phyloP scores from a whole-genome alignment of 768 basidiomycete species.

The Termitomyces sp. region DNA sequence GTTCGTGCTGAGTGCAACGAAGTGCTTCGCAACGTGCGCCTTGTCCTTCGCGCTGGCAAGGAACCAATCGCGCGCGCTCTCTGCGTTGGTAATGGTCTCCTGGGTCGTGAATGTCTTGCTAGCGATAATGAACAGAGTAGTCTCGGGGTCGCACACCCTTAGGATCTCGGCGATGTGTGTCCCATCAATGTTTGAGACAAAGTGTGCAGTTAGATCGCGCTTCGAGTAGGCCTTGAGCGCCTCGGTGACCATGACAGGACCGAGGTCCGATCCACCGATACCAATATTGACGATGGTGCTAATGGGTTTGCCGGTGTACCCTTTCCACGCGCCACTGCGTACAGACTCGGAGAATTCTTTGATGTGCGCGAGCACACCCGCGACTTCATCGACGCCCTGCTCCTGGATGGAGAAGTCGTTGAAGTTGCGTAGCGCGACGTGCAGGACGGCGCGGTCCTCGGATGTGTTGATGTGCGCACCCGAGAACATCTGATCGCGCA shows the following conservation, averaged over 20 bases:
- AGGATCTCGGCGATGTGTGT: conserved; percentile 93
- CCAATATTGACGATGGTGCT: conserved; percentile 97
- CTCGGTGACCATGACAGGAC: conserved; percentile 99
- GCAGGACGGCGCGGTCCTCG: conserved; percentile 95
- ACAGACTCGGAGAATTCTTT: conserved; percentile 84
- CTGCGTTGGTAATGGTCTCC: conserved; percentile 99
- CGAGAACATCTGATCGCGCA: conserved; percentile 89
- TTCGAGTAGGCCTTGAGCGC: conserved; percentile 92
- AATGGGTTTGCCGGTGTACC: conserved; percentile 95
- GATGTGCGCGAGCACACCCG: conserved; percentile 84
- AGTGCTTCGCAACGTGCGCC: conserved; percentile 95
- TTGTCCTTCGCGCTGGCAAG: conserved; percentile 77
- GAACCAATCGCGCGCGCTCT: conserved; percentile 95
- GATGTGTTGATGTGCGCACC: conserved; percentile 99
- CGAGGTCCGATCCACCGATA: conserved; percentile 96
- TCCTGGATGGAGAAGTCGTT: conserved; percentile 77
- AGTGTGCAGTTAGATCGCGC: conserved; percentile 81
- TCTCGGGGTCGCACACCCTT: conserved; percentile 78
- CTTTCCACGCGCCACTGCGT: conserved; percentile 88
- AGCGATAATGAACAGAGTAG: conserved; percentile 97
- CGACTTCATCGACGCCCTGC: conserved; percentile 78
- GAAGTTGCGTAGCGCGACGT: conserved; percentile 86
- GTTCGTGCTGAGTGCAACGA: conserved; percentile 97
- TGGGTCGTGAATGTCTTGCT: conserved; percentile 99
- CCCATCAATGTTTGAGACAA: conserved; percentile 98